Base-by-base conservation (phyloP, 2,329 filamentous ascomycete genomes). In the Aspergillus intermedius region DNA sequence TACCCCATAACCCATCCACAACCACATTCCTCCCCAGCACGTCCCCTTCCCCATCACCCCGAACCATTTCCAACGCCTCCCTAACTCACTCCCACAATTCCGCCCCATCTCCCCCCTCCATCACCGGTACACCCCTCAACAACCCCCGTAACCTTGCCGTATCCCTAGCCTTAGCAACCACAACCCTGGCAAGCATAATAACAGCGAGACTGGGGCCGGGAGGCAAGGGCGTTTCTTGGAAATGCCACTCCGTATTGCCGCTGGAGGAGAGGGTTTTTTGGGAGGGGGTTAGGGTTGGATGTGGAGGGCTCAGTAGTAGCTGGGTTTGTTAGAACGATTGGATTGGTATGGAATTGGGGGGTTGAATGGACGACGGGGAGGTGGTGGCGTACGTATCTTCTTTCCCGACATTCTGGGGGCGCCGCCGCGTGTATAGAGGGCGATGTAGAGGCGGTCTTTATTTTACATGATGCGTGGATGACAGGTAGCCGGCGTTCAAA, bases 391-490 rank as follows among this genome's bases (percentile, higher is more conserved):
- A 60, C 60, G 51, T 64, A 44, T 65, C 60, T 59, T 64, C 59
- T 41, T 56, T 53, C 9, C 47, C 58, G 37, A 53, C 61, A 64
- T 60, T 1, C 30, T 57, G 25, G 56, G 37, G 3, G 13, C 40
- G 8, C 57, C 60, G 42, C 56, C 57, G 23, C 61, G 58, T 12
- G 51, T 56, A 43, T 65, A 58, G 22, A 66, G 57, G n/a, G 47
- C 59, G 47, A 66, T 49, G 45, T 66, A 66, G 13, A 64, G 49
- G n/a, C 61, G 58, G 37, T 63, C 55, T 58, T 66, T 66, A 44
- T 63, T 60, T 37, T 37, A 9, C 13, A 15, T 35, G 30, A 13
- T 35, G 10, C 5, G 15, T 21, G 21, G 21, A 21, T 21, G 21
- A 21, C 21, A 21, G 21, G 4, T 21, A 21, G 3, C 21, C 21